These are phyloP conservation scores for Pyrenula aspistea DNA, from an alignment of 495 filamentous ascomycete genomes.

Conservation along the genomic window DNA sequence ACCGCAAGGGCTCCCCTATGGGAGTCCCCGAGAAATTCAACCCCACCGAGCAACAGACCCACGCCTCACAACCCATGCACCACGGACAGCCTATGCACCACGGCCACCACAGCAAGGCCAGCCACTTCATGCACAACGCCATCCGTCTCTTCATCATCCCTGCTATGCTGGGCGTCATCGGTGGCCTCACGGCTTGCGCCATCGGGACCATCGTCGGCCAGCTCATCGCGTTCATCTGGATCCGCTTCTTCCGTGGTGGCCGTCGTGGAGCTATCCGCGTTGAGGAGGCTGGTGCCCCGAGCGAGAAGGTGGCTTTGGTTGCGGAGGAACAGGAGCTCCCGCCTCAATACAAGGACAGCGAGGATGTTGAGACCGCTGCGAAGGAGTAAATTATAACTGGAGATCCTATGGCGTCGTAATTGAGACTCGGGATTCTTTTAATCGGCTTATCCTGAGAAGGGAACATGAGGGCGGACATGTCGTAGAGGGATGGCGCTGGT, in stretches of 20 bases:
- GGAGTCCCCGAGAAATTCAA: slow-evolving; percentile 9
- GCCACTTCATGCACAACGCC: slow-evolving; percentile 30
- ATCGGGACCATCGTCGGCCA: slow-evolving; percentile 43
- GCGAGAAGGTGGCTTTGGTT: slow-evolving; percentile 29
- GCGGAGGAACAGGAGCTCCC: slow-evolving; percentile 10
- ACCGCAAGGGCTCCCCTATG: slow-evolving; percentile 11
- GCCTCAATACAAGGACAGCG: slow-evolving; percentile 20
- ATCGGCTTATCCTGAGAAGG: too few relatives aligned
- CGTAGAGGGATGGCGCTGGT: background rate
- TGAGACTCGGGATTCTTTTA: background rate
- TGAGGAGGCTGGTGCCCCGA: slow-evolving; percentile 21
- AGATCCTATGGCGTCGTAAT: background rate
- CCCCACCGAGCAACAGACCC: slow-evolving; percentile 3
- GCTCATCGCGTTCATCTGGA: slow-evolving; percentile 36
- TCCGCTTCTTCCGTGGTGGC: slow-evolving; percentile 24
- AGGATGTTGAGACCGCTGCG: slow-evolving; percentile 6
- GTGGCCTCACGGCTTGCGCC: slow-evolving; percentile 37
- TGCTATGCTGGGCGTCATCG: slow-evolving; percentile 32
- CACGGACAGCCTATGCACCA: slow-evolving; percentile 9
- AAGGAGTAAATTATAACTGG: slow-evolving; percentile 4
- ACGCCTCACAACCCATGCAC: slow-evolving; percentile 14
- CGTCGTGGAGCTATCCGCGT: slow-evolving; percentile 15
- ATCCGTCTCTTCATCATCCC: slow-evolving; percentile 38
- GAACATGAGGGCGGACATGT: background rate
- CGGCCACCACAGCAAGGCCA: slow-evolving; percentile 22